Percentiles rank a stretch among this genome's conserved stretches.
Evolutionary conservation across 2,329 filamentous ascomycete genomes (phyloP).

Genomic region (Talaromyces pinophilus): DNA sequence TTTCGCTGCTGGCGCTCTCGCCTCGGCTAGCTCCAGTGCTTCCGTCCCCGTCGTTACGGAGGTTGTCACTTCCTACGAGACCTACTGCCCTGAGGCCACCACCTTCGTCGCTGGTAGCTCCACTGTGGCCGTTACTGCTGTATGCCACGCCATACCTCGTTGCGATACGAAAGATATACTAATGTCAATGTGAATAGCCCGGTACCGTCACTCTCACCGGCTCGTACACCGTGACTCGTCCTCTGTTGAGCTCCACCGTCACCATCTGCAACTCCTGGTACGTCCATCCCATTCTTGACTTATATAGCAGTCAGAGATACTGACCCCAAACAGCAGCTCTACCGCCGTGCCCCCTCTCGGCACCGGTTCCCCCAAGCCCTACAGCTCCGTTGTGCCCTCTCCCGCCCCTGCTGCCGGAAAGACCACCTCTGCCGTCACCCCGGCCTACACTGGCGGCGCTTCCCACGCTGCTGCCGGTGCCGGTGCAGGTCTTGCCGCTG

Average conservation of each 20-base stretch:
- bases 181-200: slow-evolving; percentile 44
- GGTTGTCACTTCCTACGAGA: slow-evolving; percentile 66
- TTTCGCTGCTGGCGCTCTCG: slow-evolving; percentile 44
- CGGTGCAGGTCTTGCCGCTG: slow-evolving; percentile 55
- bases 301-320: background rate
- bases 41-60: slow-evolving; percentile 39
- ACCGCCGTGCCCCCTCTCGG: slow-evolving; percentile 16
- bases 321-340: slow-evolving; percentile 1
- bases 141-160: slow-evolving; percentile 35
- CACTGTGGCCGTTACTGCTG: slow-evolving; percentile 70
- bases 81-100: slow-evolving; percentile 71
- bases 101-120: slow-evolving; percentile 62
- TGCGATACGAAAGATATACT: background rate
- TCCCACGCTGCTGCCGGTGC: slow-evolving; percentile 50
- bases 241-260: slow-evolving; percentile 57
- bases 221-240: slow-evolving; percentile 64
- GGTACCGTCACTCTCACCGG: slow-evolving; percentile 73
- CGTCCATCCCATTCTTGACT: slow-evolving; percentile 21
- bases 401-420: slow-evolving; percentile 26
- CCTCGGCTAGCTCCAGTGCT: slow-evolving; percentile 16
- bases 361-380: slow-evolving; percentile 15
- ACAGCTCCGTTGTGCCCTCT: slow-evolving; percentile 28
- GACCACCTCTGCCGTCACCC: slow-evolving; percentile 23
- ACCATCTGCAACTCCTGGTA: slow-evolving; percentile 47
- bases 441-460: slow-evolving; percentile 54